Evolutionary conservation across 2,329 filamentous ascomycete species (phyloP).

Genomic region (Cladophialophora bantiana): DNA sequence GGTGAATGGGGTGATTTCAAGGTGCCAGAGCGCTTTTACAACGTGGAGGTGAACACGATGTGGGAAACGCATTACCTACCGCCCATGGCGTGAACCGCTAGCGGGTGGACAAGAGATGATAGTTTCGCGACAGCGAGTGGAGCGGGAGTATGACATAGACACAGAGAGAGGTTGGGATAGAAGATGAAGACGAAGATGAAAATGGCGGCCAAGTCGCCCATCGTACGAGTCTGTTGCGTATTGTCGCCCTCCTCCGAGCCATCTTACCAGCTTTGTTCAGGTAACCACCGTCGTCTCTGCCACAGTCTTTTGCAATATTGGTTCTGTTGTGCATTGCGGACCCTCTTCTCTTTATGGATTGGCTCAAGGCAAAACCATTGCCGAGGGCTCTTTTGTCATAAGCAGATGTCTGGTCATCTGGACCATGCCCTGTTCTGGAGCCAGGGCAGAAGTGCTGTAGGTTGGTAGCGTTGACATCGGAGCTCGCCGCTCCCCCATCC

Average conservation of each 20-base stretch:
- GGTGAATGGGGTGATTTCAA: conserved; percentile 34
- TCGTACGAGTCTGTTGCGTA: conserved; percentile 1
- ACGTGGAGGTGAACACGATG: conserved; percentile 28
- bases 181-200: background rate
- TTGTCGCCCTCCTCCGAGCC: conserved; percentile 1
- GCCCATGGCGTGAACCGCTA: background rate
- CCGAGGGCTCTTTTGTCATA: background rate
- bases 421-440: background rate
- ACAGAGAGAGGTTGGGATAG: background rate
- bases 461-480: background rate
- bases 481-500: conserved; percentile 14
- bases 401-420: background rate
- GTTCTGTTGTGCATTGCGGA: background rate
- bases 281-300: background rate
- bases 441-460: background rate
- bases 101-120: background rate
- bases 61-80: conserved; percentile 8
- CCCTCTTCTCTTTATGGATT: background rate
- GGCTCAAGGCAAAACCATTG: background rate
- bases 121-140: background rate
- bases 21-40: conserved; percentile 29
- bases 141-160: background rate
- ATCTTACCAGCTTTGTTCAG: background rate
- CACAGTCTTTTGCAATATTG: background rate
- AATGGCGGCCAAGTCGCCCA: background rate